Conservation (phyloP, 805 yeast species). For the Metschnikowia gelsemii region DNA sequence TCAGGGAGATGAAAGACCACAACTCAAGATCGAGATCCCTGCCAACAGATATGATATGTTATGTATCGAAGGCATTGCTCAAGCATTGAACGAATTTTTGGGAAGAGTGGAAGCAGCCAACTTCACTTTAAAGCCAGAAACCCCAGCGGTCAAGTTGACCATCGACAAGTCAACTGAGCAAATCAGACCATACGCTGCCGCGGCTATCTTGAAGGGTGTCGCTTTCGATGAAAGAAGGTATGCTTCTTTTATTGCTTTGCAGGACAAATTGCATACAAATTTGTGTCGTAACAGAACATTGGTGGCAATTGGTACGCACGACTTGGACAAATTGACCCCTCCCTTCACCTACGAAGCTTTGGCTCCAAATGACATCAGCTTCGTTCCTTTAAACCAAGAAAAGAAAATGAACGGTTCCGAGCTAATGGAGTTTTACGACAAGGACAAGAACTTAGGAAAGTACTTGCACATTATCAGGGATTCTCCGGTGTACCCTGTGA, state of each 20-base stretch:
- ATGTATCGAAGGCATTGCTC: slow-evolving; percentile 97
- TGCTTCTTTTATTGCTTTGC: slow-evolving; percentile 92
- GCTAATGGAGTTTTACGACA: slow-evolving; percentile 85
- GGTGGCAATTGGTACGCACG: slow-evolving; percentile 99
- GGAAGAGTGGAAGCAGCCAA: slow-evolving; percentile 66
- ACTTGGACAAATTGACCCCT: slow-evolving; percentile 72
- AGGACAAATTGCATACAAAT: slow-evolving; percentile 93
- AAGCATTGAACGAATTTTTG: slow-evolving; percentile 86
- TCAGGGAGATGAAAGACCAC: slow-evolving; percentile 83
- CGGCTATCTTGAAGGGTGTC: slow-evolving; percentile 86
- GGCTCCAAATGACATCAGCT: slow-evolving; percentile 71
- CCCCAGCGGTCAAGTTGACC: slow-evolving; percentile 62
- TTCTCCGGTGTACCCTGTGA: slow-evolving; percentile 88
- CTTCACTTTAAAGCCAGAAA: slow-evolving; percentile 60
- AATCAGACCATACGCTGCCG: slow-evolving; percentile 91
- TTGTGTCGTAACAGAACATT: slow-evolving; percentile 95
- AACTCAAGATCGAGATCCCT: slow-evolving; percentile 92
- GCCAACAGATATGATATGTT: slow-evolving; percentile 98
- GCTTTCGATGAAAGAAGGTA: slow-evolving; percentile 80
- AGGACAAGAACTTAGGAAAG: slow-evolving; percentile 86
- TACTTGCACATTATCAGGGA: slow-evolving; percentile 84
- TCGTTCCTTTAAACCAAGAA: slow-evolving; percentile 72
- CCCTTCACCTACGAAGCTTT: slow-evolving; percentile 89
- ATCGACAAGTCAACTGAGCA: slow-evolving; percentile 71
- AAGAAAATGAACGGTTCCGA: slow-evolving; percentile 70